Conservation (phyloP, 345 rosid species). For the Rhodamnia argentea region DNA sequence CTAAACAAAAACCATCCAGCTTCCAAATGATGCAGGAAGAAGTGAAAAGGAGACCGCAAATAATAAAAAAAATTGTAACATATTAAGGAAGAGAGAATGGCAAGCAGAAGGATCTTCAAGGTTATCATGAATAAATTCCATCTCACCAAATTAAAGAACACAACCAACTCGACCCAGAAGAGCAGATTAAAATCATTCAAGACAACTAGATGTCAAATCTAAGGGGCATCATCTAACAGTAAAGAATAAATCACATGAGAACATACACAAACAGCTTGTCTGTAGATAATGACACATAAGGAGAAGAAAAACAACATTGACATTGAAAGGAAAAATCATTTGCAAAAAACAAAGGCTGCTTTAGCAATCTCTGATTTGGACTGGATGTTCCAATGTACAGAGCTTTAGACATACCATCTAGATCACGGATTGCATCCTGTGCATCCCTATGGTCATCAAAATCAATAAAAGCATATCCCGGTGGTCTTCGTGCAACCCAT, state of each 20-base stretch:
- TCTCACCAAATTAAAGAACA: not conserved
- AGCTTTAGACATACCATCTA: not conserved
- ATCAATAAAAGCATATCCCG: not conserved
- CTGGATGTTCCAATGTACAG: not conserved
- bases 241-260: not conserved
- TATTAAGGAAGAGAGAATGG: not conserved
- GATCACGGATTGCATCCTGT: not conserved
- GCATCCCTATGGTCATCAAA: conserved; percentile 3
- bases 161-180: not conserved
- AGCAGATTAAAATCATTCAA: not conserved
- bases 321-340: not conserved
- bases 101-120: not conserved
- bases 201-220: not conserved
- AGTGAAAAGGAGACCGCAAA: not conserved
- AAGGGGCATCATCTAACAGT: not conserved
- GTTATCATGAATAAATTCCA: not conserved
- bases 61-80: not conserved
- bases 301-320: not conserved
- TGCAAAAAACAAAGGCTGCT: not conserved
- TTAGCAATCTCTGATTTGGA: not conserved
- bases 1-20: not conserved
- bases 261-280: not conserved
- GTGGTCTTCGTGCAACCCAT: not conserved
- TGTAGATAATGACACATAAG: not conserved
- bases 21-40: not conserved